phyloP scores from a whole-genome alignment of 2,329 filamentous ascomycete genomes.

The Mollisiaceae sp. region DNA sequence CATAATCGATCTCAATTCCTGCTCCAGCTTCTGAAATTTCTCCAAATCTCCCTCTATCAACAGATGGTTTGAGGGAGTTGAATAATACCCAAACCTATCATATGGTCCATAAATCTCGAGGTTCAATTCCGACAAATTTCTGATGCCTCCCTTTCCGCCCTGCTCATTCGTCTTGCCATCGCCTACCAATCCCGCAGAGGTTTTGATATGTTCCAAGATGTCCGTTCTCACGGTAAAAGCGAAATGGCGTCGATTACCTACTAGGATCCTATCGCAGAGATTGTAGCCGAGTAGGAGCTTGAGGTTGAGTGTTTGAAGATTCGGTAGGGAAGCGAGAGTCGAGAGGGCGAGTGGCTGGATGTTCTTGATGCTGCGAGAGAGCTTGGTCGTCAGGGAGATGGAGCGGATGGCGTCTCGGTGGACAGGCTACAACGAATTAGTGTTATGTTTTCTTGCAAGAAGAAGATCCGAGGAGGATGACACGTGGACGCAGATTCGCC shows the following conservation, averaged over 20 bases:
- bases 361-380: not conserved
- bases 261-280: not conserved
- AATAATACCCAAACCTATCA: not conserved
- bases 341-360: slow-evolving; percentile 7
- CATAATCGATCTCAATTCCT: not conserved
- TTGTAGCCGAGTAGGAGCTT: not conserved
- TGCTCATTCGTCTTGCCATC: not conserved
- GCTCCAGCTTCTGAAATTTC: not conserved
- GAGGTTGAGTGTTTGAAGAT: not conserved
- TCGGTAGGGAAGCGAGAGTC: slow-evolving; percentile 2
- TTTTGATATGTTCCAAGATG: not conserved
- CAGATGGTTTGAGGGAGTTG: not conserved
- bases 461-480: too few species aligned
- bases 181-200: not conserved
- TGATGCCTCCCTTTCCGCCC: not conserved
- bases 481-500: too few species aligned
- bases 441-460: too few species aligned
- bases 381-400: slow-evolving; percentile 7
- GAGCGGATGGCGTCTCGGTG: slow-evolving; percentile 21
- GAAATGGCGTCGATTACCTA: not conserved
- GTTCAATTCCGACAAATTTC: not conserved
- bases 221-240: not conserved
- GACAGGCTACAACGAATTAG: not conserved
- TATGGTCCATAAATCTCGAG: not conserved
- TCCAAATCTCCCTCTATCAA: not conserved